phyloP scores from a whole-genome alignment of 1,284 basidiomycete genomes.

The Heterobasidion occidentale region DNA sequence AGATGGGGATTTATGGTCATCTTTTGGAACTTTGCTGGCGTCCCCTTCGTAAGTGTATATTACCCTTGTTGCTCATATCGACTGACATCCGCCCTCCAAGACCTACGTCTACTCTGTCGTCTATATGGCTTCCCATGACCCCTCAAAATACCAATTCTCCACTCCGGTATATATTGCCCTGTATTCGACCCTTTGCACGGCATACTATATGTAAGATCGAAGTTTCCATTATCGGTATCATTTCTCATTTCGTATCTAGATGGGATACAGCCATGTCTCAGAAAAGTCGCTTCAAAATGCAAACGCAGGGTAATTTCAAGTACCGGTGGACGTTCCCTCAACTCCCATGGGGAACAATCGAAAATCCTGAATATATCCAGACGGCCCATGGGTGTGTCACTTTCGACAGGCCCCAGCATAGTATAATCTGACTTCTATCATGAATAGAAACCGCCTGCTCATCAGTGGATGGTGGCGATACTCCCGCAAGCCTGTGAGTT shows the following conservation, averaged over 20 bases:
- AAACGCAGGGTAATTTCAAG: slow-evolving; percentile 82
- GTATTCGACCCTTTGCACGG: slow-evolving; percentile 70
- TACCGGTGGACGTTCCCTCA: slow-evolving; percentile 93
- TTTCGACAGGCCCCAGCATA: neutral
- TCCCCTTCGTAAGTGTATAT: slow-evolving; percentile 59
- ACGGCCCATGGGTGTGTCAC: slow-evolving; percentile 78
- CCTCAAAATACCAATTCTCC: slow-evolving; percentile 82
- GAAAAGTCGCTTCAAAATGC: slow-evolving; percentile 97
- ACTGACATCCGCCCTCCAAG: slow-evolving; percentile 31
- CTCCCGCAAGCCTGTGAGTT: slow-evolving; percentile 77
- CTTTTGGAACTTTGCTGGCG: slow-evolving; percentile 97
- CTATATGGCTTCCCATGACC: slow-evolving; percentile 96
- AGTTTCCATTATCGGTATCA: neutral
- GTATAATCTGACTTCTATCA: slow-evolving; percentile 7
- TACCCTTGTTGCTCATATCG: neutral
- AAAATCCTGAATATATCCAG: slow-evolving; percentile 89
- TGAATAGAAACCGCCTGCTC: slow-evolving; percentile 68
- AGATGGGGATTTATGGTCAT: slow-evolving; percentile 91
- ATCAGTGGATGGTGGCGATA: slow-evolving; percentile 88
- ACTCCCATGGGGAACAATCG: slow-evolving; percentile 78
- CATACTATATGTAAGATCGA: slow-evolving; percentile 73
- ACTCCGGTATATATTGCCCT: slow-evolving; percentile 66
- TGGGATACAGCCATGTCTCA: slow-evolving; percentile 97
- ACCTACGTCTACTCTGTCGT: slow-evolving; percentile 96
- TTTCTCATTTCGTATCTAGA: slow-evolving; percentile 30